Conservation (phyloP, 2,329 filamentous ascomycete species). For the Salinomyces thailandicus region DNA sequence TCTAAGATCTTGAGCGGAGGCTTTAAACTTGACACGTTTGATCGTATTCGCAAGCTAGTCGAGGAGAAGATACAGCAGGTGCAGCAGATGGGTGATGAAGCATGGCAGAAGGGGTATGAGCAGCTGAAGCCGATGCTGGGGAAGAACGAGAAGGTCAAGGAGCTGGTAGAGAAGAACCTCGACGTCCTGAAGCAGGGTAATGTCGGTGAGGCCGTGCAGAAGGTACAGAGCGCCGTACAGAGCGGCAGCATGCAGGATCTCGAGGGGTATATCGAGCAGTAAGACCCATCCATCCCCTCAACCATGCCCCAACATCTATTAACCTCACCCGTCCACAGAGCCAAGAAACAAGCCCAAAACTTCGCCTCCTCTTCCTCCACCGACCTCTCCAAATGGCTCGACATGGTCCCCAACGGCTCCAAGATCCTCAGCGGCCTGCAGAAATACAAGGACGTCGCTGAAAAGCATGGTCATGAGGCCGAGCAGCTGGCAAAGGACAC, state of each 20-base stretch:
- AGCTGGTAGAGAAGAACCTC: conserved; percentile 60
- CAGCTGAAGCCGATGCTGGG: conserved; percentile 62
- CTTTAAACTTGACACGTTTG: conserved; percentile 45
- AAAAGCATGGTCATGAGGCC: conserved; percentile 59
- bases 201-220: conserved; percentile 51
- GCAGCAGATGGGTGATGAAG: conserved; percentile 57
- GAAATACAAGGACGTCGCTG: conserved; percentile 52
- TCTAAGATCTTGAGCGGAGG: conserved; percentile 54
- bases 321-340: conserved; percentile 15
- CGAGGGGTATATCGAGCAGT: conserved; percentile 49
- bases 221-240: conserved; percentile 50
- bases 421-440: conserved; percentile 57
- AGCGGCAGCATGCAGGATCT: conserved; percentile 51
- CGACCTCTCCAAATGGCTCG: conserved; percentile 49
- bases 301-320: background rate
- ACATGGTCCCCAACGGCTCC: conserved; percentile 53
- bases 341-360: conserved; percentile 50
- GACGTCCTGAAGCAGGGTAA: conserved; percentile 59
- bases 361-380: conserved; percentile 13
- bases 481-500: conserved; percentile 60
- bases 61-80: conserved; percentile 61
- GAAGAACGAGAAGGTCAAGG: conserved; percentile 65
- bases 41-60: conserved; percentile 49
- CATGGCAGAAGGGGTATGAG: conserved; percentile 56
- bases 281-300: conserved; percentile 6